phyloP scores from a whole-genome alignment of 2,329 filamentous ascomycete species.

The Monascus ruber region DNA sequence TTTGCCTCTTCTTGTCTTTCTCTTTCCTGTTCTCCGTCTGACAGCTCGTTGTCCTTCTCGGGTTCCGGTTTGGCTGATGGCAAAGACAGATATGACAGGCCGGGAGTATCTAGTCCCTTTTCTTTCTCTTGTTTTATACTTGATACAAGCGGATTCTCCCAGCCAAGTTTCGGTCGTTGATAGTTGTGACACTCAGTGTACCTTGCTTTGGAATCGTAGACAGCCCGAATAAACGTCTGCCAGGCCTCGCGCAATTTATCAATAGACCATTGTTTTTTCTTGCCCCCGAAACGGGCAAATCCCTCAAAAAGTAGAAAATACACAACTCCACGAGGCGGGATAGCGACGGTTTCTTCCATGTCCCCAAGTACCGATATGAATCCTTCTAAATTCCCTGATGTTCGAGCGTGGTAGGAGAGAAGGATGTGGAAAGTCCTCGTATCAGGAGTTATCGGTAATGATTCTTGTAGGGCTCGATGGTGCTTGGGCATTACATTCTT shows the following conservation, averaged over 20 bases:
- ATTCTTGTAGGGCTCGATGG: constrained; percentile 52
- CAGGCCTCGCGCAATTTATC: constrained; percentile 58
- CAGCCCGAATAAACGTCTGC: constrained; percentile 46
- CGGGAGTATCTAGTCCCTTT: constrained; percentile 1
- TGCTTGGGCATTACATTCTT: constrained; percentile 41
- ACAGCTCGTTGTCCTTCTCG: background rate
- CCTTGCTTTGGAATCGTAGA: constrained; percentile 25
- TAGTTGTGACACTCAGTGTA: constrained; percentile 9
- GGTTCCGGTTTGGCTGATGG: constrained; percentile 7
- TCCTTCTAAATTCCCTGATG: constrained; percentile 58
- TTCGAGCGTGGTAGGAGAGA: constrained; percentile 59
- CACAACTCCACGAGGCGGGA: constrained; percentile 62
- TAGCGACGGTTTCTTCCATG: constrained; percentile 55
- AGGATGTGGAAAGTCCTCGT: constrained; percentile 69
- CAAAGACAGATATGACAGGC: constrained; percentile 15
- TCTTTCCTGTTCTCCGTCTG: background rate
- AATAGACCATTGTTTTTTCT: constrained; percentile 59
- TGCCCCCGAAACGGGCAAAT: constrained; percentile 61
- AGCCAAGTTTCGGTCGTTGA: constrained; percentile 9
- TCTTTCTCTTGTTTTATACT: background rate
- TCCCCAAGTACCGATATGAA: constrained; percentile 65
- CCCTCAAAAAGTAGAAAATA: constrained; percentile 76
- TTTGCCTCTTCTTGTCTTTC: background rate
- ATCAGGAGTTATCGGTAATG: constrained; percentile 59
- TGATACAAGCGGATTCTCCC: constrained; percentile 20